Conservation (phyloP, 768 basidiomycete genomes). For the Hypholoma sublateritium region DNA sequence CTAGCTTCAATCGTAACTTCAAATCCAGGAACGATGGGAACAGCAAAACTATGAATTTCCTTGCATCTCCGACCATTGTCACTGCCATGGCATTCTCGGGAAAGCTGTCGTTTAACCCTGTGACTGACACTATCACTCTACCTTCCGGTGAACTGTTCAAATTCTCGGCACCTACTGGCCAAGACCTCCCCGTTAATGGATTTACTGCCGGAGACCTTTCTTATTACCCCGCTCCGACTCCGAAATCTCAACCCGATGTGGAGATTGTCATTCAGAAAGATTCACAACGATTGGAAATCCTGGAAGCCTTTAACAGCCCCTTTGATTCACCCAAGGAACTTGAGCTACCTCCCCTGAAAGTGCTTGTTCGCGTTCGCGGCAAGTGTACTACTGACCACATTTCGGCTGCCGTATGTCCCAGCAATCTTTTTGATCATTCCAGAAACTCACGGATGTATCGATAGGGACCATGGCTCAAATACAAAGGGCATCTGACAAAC, state of each 20-base stretch:
- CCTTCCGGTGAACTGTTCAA: slow-evolving; percentile 79
- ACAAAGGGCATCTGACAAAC: slow-evolving; percentile 95
- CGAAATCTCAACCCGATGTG: slow-evolving; percentile 74
- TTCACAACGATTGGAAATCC: slow-evolving; percentile 83
- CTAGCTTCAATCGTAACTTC: slow-evolving; percentile 90
- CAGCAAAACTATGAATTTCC: slow-evolving; percentile 92
- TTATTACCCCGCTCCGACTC: slow-evolving; percentile 77
- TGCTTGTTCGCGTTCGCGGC: slow-evolving; percentile 90
- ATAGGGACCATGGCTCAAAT: slow-evolving; percentile 97
- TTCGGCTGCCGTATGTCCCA: slow-evolving; percentile 76
- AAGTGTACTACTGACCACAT: slow-evolving; percentile 99
- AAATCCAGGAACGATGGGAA: slow-evolving; percentile 98
- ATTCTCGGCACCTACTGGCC: slow-evolving; percentile 82
- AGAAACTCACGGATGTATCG: slow-evolving; percentile 5
- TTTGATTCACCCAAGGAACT: slow-evolving; percentile 55
- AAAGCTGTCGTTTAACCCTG: slow-evolving; percentile 90
- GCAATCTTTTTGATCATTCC: neutral
- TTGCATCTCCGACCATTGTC: slow-evolving; percentile 95
- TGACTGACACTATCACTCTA: slow-evolving; percentile 66
- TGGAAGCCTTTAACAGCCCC: slow-evolving; percentile 82
- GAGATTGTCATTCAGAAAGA: slow-evolving; percentile 73
- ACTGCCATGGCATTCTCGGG: slow-evolving; percentile 98
- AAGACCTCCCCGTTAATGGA: slow-evolving; percentile 80
- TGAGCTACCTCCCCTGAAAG: slow-evolving; percentile 81
- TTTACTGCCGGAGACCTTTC: slow-evolving; percentile 74